Conservation (phyloP, 2,329 filamentous ascomycete species). For the Cadophora gregata region DNA sequence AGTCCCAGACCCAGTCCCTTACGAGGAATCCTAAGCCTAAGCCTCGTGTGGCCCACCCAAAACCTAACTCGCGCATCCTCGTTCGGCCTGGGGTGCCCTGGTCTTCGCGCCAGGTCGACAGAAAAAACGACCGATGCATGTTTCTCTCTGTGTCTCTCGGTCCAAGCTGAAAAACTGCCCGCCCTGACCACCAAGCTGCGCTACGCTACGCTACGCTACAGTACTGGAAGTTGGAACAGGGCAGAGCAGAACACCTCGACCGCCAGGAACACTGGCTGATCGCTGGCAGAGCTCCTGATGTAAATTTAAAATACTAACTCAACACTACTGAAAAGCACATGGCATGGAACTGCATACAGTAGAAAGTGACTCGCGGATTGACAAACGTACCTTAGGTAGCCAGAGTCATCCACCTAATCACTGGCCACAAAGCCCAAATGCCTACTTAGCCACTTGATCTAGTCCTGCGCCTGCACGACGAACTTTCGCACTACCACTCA, state of each 20-base stretch:
- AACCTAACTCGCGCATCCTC: slow-evolving; percentile 18
- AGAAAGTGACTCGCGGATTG: no score
- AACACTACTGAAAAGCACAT: slow-evolving; percentile 1
- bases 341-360: not conserved
- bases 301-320: no score
- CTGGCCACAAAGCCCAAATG: not conserved
- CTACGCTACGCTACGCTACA: no score
- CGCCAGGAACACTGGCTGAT: not conserved
- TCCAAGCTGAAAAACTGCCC: slow-evolving; percentile 4
- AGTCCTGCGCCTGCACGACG: slow-evolving; percentile 23
- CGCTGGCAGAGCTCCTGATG: not conserved
- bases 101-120: slow-evolving; percentile 16
- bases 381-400: slow-evolving; percentile 8
- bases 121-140: slow-evolving; percentile 11
- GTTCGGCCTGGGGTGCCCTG: slow-evolving; percentile 8
- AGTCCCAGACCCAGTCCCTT: no score
- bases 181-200: not conserved
- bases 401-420: slow-evolving; percentile 19
- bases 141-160: not conserved
- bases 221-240: no score
- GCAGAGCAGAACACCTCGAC: no score
- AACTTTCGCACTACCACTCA: slow-evolving; percentile 15
- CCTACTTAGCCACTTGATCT: slow-evolving; percentile 16
- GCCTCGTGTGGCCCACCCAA: slow-evolving; percentile 23
- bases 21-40: slow-evolving; percentile 17